Percentiles rank a stretch among this genome's conserved stretches.
These are phyloP conservation scores for Lunularia cruciata DNA, from an alignment of 225 moss, liverwort and hornwort genomes.

Conservation along the genomic window DNA sequence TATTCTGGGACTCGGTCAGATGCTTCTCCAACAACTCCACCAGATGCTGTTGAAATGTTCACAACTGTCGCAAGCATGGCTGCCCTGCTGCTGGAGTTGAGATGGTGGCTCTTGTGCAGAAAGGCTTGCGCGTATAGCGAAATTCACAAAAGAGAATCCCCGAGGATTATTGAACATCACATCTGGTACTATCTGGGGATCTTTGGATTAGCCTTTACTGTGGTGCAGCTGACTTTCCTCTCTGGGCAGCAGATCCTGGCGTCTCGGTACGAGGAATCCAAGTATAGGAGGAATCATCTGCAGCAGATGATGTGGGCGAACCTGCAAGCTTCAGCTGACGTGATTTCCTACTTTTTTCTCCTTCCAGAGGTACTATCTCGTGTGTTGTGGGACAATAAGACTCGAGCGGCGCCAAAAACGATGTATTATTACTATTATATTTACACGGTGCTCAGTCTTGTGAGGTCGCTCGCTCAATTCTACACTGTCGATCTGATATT, in stretches of 20 bases:
- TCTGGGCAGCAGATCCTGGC: conserved; percentile 20
- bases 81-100: not conserved
- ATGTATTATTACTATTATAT: conserved; percentile 1
- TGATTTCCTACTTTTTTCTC: conserved; percentile 14
- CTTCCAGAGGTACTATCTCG: conserved; percentile 10
- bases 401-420: not conserved
- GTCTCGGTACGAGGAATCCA: conserved; percentile 10
- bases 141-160: not conserved
- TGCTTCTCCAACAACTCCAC: not conserved
- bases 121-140: conserved; percentile 4
- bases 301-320: conserved; percentile 21
- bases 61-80: not conserved
- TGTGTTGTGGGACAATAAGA: conserved; percentile 5
- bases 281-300: conserved; percentile 5
- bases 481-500: not conserved
- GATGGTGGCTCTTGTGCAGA: not conserved
- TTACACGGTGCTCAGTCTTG: conserved; percentile 6
- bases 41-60: not conserved
- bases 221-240: conserved; percentile 8
- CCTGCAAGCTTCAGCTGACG: conserved; percentile 10
- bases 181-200: conserved; percentile 9
- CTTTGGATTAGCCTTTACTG: conserved; percentile 5
- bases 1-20: not conserved
- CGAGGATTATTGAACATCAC: not conserved
- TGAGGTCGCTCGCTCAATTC: conserved; percentile 5